Evolutionary conservation across 345 rosid species (phyloP).

Genomic region (Trapa incisa): DNA sequence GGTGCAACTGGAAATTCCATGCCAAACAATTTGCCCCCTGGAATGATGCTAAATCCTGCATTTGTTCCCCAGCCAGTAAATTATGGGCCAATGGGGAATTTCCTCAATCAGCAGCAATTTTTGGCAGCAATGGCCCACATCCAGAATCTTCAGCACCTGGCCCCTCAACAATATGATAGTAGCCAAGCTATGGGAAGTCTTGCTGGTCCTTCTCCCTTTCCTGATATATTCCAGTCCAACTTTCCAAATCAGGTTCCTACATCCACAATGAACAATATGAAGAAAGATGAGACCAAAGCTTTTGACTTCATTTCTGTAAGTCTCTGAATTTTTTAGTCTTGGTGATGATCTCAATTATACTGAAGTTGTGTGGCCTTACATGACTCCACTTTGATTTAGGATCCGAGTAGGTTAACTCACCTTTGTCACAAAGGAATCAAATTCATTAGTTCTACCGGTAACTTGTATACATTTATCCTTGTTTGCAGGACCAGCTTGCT

Average conservation of each 20-base stretch:
- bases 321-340: slow-evolving; percentile 2
- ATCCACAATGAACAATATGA: slow-evolving; percentile 45
- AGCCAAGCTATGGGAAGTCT: slow-evolving; percentile 24
- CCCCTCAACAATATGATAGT: slow-evolving; percentile 34
- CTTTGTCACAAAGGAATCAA: not conserved
- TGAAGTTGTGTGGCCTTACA: not conserved
- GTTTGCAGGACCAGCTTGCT: slow-evolving; percentile 67
- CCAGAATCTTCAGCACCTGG: slow-evolving; percentile 56
- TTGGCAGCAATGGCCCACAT: slow-evolving; percentile 67
- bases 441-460: not conserved
- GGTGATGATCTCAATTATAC: not conserved
- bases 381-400: not conserved
- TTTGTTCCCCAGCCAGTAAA: slow-evolving; percentile 44
- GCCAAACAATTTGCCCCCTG: slow-evolving; percentile 50
- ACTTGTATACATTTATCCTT: not conserved
- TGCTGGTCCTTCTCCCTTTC: slow-evolving; percentile 42
- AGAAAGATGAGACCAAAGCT: slow-evolving; percentile 81
- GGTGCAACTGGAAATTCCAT: slow-evolving; percentile 21
- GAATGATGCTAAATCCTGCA: slow-evolving; percentile 52
- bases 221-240: slow-evolving; percentile 79
- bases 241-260: slow-evolving; percentile 46
- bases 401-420: not conserved
- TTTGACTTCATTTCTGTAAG: slow-evolving; percentile 95
- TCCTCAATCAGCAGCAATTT: slow-evolving; percentile 70
- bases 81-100: slow-evolving; percentile 56